Percentiles rank a stretch among this genome's conserved stretches.
phyloP scores from a whole-genome alignment of 345 rosid species.

The Lepidium didymum region DNA sequence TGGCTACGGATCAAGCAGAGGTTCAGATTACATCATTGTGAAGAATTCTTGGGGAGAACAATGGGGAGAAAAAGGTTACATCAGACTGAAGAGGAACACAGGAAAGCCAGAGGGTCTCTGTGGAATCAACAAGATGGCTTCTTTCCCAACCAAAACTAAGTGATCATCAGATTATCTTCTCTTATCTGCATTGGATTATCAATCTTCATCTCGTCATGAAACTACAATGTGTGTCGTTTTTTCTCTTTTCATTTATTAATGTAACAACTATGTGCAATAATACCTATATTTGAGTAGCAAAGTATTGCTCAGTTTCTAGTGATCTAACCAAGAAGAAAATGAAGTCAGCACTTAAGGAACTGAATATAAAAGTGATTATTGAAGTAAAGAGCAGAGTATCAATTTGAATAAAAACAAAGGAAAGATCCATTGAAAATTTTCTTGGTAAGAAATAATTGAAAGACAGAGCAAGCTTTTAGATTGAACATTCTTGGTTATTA shows the following conservation, averaged over 20 bases:
- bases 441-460: background rate
- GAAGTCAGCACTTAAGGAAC: background rate
- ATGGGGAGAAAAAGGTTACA: constrained; percentile 84
- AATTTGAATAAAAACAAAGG: background rate
- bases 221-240: background rate
- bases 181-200: background rate
- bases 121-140: constrained; percentile 85
- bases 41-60: constrained; percentile 82
- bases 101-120: constrained; percentile 71
- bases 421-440: background rate
- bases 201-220: background rate
- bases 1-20: constrained; percentile 70
- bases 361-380: background rate
- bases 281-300: background rate
- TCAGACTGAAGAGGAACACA: constrained; percentile 69
- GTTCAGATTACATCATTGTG: constrained; percentile 60
- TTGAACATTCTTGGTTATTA: background rate
- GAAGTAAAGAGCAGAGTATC: background rate
- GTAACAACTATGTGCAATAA: constrained; percentile 2
- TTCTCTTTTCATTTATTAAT: background rate
- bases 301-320: background rate
- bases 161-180: constrained; percentile 5
- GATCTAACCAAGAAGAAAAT: background rate
- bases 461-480: background rate
- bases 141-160: constrained; percentile 58